A percentile compares a stretch with the other conserved stretches of the same genome.
These are phyloP conservation scores for Boletus rubescentipes DNA, from an alignment of 768 basidiomycete species.

Conservation along the genomic window DNA sequence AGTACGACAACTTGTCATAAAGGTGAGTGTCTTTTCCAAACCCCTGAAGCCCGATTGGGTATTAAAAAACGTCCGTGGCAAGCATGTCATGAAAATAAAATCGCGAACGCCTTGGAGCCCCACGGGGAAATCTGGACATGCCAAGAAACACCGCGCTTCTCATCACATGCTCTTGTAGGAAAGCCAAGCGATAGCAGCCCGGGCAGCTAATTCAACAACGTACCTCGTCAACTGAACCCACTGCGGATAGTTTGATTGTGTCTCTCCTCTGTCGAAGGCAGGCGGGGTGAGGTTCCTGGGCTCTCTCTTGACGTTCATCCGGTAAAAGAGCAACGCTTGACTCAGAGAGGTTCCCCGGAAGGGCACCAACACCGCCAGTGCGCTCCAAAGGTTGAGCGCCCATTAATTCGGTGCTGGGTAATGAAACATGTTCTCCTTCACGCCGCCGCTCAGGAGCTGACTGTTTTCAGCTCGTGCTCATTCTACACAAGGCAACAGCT, in stretches of 20 bases:
- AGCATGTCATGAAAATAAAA: background rate
- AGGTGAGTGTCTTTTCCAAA: background rate
- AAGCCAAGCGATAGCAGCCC: background rate
- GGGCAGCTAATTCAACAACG: background rate
- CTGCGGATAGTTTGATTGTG: constrained; percentile 9
- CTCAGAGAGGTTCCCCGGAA: constrained; percentile 48
- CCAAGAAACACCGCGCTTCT: background rate
- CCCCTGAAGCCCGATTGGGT: no score
- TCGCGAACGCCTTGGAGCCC: background rate
- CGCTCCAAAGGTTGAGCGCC: constrained; percentile 34
- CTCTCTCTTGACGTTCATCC: constrained; percentile 38
- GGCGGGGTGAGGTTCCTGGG: background rate
- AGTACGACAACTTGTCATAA: background rate
- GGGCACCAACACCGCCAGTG: constrained; percentile 45
- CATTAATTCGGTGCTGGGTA: constrained; percentile 37
- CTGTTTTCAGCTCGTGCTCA: constrained; percentile 4
- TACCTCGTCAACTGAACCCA: constrained; percentile 15
- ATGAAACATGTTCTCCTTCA: constrained; percentile 16
- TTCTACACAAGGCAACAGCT: background rate
- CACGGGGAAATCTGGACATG: background rate
- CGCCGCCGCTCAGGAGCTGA: constrained; percentile 6
- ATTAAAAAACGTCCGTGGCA: background rate
- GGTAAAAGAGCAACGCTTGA: constrained; percentile 48
- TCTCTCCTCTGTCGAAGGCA: constrained; percentile 18
- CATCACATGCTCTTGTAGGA: background rate